Percentiles rank a stretch among this genome's conserved stretches.
phyloP scores from a whole-genome alignment of 2,329 filamentous ascomycete species.

The Paraphaeosphaeria sporulosa region DNA sequence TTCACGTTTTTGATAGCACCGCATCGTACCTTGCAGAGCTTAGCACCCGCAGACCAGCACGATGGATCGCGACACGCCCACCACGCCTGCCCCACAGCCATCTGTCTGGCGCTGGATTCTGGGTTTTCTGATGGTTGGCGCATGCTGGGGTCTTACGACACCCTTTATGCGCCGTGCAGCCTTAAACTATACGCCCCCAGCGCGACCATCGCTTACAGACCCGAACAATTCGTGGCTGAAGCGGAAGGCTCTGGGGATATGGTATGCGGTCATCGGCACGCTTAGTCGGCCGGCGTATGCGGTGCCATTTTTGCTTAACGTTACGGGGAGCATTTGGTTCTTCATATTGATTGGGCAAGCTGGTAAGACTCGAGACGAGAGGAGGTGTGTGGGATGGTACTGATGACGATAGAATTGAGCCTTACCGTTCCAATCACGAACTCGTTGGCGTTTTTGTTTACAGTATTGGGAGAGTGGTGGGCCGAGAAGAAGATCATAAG shows the following conservation, averaged over 20 bases:
- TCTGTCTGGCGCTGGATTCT: slow-evolving; percentile 80
- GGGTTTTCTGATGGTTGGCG: slow-evolving; percentile 87
- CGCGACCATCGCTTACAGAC: slow-evolving; percentile 42
- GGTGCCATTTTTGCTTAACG: slow-evolving; percentile 81
- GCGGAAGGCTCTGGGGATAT: slow-evolving; percentile 67
- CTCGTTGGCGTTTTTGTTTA: slow-evolving; percentile 94
- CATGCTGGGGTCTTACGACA: slow-evolving; percentile 93
- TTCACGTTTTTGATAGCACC: slow-evolving; percentile 4
- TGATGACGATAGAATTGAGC: slow-evolving; percentile 72
- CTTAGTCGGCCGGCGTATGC: slow-evolving; percentile 84
- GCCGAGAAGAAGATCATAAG: slow-evolving; percentile 91
- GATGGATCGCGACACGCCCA: slow-evolving; percentile 43
- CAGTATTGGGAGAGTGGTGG: slow-evolving; percentile 93
- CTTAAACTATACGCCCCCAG: slow-evolving; percentile 70
- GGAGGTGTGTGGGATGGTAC: not conserved
- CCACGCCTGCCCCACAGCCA: slow-evolving; percentile 38
- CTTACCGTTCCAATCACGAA: slow-evolving; percentile 95
- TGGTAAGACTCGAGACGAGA: slow-evolving; percentile 64
- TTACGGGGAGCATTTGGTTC: slow-evolving; percentile 96
- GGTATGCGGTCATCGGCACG: slow-evolving; percentile 80
- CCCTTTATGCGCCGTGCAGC: slow-evolving; percentile 88
- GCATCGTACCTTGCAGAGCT: slow-evolving; percentile 3
- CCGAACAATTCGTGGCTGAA: slow-evolving; percentile 65
- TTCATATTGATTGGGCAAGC: slow-evolving; percentile 92
- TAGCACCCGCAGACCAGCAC: slow-evolving; percentile 7